Base-by-base conservation (phyloP, 345 rosid genomes). In the Brassica rapa region DNA sequence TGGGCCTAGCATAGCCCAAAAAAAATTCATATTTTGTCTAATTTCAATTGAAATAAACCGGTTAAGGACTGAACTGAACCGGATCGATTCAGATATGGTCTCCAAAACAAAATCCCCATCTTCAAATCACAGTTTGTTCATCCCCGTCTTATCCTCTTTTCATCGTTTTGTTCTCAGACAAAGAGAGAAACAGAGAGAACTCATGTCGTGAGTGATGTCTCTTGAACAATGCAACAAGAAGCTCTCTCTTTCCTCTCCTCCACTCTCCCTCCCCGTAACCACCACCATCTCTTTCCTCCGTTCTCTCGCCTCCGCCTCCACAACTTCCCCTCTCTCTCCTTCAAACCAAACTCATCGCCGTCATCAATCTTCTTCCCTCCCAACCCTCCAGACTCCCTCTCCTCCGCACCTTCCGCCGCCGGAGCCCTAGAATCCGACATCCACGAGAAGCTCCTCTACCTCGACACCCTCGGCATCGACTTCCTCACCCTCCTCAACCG, bases 381-480 rank as follows among this genome's bases (percentile, higher is more conserved):
- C 55, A 82, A 77, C 49, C 62, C 75, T 39, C 67, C 79, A 1
- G 78, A 85, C 64, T 41, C 49, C 35, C 62, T 87, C 27, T 21
- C 84, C 76, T 41, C 53, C 53, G 14, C 51, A 15, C 5, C 56
- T 4, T n/a, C 79, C 62, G 29, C 68, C 67, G 9, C 30, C 57
- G 74, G 4, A 63, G 21, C 12, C 77, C 66, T 83, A 82, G 80
- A 53, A 77, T 24, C 86, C 25, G 86, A 88, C 0, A 86, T 94
- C 82, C 87, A 85, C 78, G 90, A 89, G 35, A 94, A 90, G 73
- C 74, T 90, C 74, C 87, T 91, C 27, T 94, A 84, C 84, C 89
- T 94, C 16, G 98, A 94, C 32, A 88, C 97, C 11, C 66, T 91
- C 25, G 97, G 98, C 55, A 79, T 94, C 77, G 97, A 94, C 73